A percentile compares a stretch with the other conserved stretches of the same genome.
phyloP scores from a whole-genome alignment of 768 basidiomycete genomes.

The Trametes meyenii region DNA sequence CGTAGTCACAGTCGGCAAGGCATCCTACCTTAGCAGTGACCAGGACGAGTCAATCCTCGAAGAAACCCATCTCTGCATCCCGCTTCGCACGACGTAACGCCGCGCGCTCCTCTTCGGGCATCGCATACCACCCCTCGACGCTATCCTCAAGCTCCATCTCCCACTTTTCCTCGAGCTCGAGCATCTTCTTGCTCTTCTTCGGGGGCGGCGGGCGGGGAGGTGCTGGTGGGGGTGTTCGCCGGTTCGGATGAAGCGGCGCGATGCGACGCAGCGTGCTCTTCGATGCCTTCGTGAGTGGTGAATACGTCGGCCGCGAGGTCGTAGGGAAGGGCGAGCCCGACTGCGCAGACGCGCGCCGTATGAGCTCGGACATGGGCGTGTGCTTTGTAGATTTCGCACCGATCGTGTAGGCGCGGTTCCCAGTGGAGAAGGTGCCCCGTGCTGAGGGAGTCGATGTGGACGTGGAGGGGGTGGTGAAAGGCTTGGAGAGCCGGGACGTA shows the following conservation, averaged over 20 bases:
- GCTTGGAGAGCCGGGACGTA: slow-evolving; percentile 1
- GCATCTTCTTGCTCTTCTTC: slow-evolving; percentile 81
- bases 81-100: slow-evolving; percentile 60
- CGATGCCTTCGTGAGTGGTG: slow-evolving; percentile 68
- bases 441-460: not conserved
- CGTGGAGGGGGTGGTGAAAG: slow-evolving; percentile 2
- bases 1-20: not conserved
- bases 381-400: slow-evolving; percentile 49
- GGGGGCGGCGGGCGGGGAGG: slow-evolving; percentile 68
- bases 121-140: slow-evolving; percentile 59
- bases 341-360: slow-evolving; percentile 68
- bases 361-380: slow-evolving; percentile 75
- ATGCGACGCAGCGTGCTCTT: slow-evolving; percentile 64
- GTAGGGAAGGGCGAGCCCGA: slow-evolving; percentile 62
- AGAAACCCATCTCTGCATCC: slow-evolving; percentile 57
- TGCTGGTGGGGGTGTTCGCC: slow-evolving; percentile 74
- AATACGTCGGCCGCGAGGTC: slow-evolving; percentile 47
- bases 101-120: slow-evolving; percentile 39
- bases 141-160: slow-evolving; percentile 78
- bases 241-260: slow-evolving; percentile 75
- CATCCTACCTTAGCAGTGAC: not conserved
- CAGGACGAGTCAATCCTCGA: slow-evolving; percentile 33
- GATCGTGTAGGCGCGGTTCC: slow-evolving; percentile 43
- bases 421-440: slow-evolving; percentile 9
- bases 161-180: slow-evolving; percentile 76